Percentiles rank a stretch among this genome's conserved stretches.
Evolutionary conservation across 2,329 filamentous ascomycete genomes (phyloP).

Genomic region (Colletotrichum cuscutae): DNA sequence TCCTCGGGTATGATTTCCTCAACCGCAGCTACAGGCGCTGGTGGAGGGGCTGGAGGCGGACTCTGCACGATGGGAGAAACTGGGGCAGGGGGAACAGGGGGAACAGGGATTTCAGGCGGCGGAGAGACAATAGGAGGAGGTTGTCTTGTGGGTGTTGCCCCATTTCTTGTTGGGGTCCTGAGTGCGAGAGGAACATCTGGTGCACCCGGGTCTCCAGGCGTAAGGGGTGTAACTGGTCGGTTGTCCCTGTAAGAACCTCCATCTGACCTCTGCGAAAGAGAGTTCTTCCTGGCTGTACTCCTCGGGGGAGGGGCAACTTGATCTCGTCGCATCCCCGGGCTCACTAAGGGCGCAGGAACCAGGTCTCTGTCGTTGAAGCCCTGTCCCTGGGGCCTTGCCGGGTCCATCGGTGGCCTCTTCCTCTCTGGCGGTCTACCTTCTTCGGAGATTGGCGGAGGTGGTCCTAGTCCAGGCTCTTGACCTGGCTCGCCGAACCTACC

Average conservation of each 20-base stretch:
- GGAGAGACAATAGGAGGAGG: slow-evolving; percentile 12
- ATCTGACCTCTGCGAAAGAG: slow-evolving; percentile 46
- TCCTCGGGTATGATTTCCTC: slow-evolving; percentile 22
- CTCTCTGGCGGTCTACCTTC: slow-evolving; percentile 67
- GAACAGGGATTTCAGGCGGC: slow-evolving; percentile 19
- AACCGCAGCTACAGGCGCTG: slow-evolving; percentile 4
- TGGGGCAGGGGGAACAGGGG: slow-evolving; percentile 21
- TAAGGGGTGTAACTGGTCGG: slow-evolving; percentile 40
- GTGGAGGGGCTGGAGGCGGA: slow-evolving; percentile 10
- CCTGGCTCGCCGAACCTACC: slow-evolving; percentile 47
- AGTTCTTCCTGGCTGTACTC: slow-evolving; percentile 60
- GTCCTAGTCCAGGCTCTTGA: slow-evolving; percentile 39
- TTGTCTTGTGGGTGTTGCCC: slow-evolving; percentile 22
- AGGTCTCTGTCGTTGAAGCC: slow-evolving; percentile 60
- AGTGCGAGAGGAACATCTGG: slow-evolving; percentile 20
- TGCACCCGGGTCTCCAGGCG: slow-evolving; percentile 11
- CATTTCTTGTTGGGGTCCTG: slow-evolving; percentile 29
- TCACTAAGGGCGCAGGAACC: slow-evolving; percentile 68
- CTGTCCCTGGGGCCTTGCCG: slow-evolving; percentile 60
- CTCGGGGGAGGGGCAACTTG: slow-evolving; percentile 60
- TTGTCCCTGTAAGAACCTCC: slow-evolving; percentile 46
- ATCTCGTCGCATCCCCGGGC: slow-evolving; percentile 57
- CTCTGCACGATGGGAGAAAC: slow-evolving; percentile 17
- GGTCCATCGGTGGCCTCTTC: slow-evolving; percentile 74
- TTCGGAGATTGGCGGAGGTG: slow-evolving; percentile 40